Base-by-base conservation (phyloP, 805 yeast genomes). In the Wickerhamomyces chambardii region DNA sequence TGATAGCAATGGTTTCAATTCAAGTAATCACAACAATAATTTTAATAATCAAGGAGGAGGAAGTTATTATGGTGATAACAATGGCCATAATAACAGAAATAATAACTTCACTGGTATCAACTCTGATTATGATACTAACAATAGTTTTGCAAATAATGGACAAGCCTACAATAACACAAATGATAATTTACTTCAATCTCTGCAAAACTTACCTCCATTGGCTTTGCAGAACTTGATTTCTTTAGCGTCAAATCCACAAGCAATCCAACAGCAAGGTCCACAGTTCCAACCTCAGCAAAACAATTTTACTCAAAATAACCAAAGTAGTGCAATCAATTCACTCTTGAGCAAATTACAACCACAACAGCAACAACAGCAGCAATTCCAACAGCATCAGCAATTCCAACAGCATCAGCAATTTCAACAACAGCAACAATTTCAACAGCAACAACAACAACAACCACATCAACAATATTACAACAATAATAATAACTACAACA, bases 91-190 rank as follows among this genome's bases (percentile, higher is more conserved):
- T 29, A 50, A 37, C 58, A 50, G 36, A 42, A 30, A 26, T 25
- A 36, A 32, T 30, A 32, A 29, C 17, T 27, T 53, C 31, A 51
- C n/a, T n/a, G n/a, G n/a, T n/a, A n/a, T n/a, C n/a, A n/a, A n/a
- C n/a, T n/a, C n/a, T n/a, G n/a, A n/a, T n/a, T n/a, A n/a, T n/a
- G n/a, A n/a, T n/a, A n/a, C n/a, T n/a, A n/a, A n/a, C n/a, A n/a
- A n/a, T n/a, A n/a, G n/a, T n/a, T n/a, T n/a, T 58, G 15, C 59
- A 55, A 39, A 44, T 51, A 25, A 57, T 56, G 58, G 30, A 21
- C 37, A n/a, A 32, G 29, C 22, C 26, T 32, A 28, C 33, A 32
- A 36, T 31, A 39, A 39, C 36, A 22, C 15, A 31, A 33, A 24
- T 14, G 17, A 14, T 15, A 14, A 22, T 21, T 26, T 38, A n/a